Evolutionary conservation across 116 monocot genomes (phyloP).

Genomic region (Thalassia testudinum): DNA sequence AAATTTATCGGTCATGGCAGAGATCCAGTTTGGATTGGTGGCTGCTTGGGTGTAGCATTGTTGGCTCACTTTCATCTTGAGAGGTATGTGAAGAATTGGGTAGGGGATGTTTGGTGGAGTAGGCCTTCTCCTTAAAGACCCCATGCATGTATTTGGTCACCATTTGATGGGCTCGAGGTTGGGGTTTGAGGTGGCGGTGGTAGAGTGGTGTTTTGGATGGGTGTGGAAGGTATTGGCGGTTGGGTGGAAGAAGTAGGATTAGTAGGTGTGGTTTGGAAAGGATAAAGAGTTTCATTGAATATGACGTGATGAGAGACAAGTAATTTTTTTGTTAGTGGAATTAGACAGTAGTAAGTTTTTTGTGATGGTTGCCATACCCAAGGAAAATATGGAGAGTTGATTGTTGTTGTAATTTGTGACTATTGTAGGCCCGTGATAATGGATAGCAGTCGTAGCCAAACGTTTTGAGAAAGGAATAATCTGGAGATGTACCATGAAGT

Average conservation of each 20-base stretch:
- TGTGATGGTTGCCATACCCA: neutral
- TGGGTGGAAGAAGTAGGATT: neutral
- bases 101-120: neutral
- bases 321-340: neutral
- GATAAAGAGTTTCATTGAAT: neutral
- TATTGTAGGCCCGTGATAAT: neutral
- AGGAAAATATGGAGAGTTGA: neutral
- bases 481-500: neutral
- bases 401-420: neutral
- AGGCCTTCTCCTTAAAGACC: neutral
- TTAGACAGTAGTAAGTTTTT: neutral
- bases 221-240: neutral
- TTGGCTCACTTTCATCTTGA: neutral
- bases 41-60: neutral
- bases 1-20: constrained; percentile 2
- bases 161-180: neutral
- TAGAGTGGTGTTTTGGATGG: neutral
- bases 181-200: neutral
- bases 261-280: neutral
- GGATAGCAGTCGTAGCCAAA: neutral
- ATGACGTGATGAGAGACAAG: neutral
- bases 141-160: neutral
- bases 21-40: neutral
- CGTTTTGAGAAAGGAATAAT: neutral
- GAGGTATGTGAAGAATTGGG: neutral